These are phyloP conservation scores for Hypomyces perniciosus DNA, from an alignment of 2,329 filamentous ascomycete genomes.

Conservation along the genomic window DNA sequence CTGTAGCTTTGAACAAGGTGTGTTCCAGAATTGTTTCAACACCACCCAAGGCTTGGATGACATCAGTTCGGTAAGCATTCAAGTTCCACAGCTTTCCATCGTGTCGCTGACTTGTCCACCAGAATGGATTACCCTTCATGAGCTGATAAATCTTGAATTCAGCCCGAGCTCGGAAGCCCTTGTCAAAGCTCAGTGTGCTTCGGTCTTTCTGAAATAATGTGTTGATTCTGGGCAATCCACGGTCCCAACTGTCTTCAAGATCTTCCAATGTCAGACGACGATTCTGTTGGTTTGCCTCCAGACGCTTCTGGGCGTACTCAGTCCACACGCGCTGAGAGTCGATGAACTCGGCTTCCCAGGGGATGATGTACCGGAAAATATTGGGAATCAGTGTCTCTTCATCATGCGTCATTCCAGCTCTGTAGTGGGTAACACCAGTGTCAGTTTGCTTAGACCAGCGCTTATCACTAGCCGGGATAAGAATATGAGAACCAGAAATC, in stretches of 20 bases:
- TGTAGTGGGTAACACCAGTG: conserved; percentile 92
- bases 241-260: conserved; percentile 96
- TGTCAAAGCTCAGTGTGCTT: conserved; percentile 95
- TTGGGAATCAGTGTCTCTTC: conserved; percentile 97
- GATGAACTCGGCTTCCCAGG: conserved; percentile 98
- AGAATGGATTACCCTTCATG: conserved; percentile 99
- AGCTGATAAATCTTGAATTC: conserved; percentile 98
- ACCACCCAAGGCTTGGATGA: conserved; percentile 92
- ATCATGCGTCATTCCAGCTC: conserved; percentile 95
- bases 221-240: conserved; percentile 94
- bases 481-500: conserved; percentile 97
- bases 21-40: conserved; percentile 98
- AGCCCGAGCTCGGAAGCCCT: conserved; percentile 89
- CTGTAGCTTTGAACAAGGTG: conserved; percentile 92
- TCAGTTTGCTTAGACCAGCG: conserved; percentile 98
- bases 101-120: conserved; percentile 97
- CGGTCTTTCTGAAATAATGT: conserved; percentile 98
- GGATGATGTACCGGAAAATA: conserved; percentile 98
- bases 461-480: conserved; percentile 96
- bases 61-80: conserved; percentile 91
- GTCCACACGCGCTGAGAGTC: conserved; percentile 99
- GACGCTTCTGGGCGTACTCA: conserved; percentile 95
- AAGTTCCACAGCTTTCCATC: conserved; percentile 97
- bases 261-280: conserved; percentile 90
- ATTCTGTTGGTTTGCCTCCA: conserved; percentile 97